A percentile compares a stretch with the other conserved stretches of the same genome.
phyloP scores from a whole-genome alignment of 2,329 filamentous ascomycete genomes.

The Thielaviopsis punctulata region DNA sequence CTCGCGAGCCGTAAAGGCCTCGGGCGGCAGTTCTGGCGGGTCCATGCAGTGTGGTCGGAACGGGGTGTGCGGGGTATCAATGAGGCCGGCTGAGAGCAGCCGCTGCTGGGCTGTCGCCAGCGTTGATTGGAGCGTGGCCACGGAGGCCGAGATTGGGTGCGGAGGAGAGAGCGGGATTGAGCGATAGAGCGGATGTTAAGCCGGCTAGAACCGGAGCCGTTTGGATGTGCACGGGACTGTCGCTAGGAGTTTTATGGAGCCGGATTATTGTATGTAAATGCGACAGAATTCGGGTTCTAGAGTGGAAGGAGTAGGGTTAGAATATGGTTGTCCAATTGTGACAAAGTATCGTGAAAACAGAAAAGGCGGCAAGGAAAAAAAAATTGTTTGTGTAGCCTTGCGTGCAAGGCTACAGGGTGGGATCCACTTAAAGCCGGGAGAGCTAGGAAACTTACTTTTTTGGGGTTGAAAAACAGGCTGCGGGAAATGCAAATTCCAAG shows the following conservation, averaged over 20 bases:
- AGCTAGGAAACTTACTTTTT: background rate
- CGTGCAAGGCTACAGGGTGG: background rate
- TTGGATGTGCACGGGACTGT: background rate
- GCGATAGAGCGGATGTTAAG: background rate
- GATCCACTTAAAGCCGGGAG: background rate
- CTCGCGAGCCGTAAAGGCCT: constrained; percentile 66
- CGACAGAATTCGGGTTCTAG: background rate
- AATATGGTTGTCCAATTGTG: background rate
- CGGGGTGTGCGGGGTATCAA: background rate
- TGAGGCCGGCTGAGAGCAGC: constrained; percentile 1
- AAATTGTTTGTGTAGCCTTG: background rate
- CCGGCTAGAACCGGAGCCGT: background rate
- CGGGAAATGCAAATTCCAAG: too few species aligned
- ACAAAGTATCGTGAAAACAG: background rate
- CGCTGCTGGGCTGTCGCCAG: constrained; percentile 1
- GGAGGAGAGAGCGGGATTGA: background rate
- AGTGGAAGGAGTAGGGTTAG: background rate
- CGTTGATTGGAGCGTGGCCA: background rate
- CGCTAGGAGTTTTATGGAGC: background rate
- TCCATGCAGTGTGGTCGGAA: constrained; percentile 9
- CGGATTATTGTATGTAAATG: background rate
- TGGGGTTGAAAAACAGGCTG: background rate
- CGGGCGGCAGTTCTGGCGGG: constrained; percentile 10
- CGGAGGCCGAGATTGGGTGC: background rate
- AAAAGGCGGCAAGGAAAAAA: too few species aligned